Base-by-base conservation (phyloP, 2,329 filamentous ascomycete species). In the Hirsutella minnesotensis region DNA sequence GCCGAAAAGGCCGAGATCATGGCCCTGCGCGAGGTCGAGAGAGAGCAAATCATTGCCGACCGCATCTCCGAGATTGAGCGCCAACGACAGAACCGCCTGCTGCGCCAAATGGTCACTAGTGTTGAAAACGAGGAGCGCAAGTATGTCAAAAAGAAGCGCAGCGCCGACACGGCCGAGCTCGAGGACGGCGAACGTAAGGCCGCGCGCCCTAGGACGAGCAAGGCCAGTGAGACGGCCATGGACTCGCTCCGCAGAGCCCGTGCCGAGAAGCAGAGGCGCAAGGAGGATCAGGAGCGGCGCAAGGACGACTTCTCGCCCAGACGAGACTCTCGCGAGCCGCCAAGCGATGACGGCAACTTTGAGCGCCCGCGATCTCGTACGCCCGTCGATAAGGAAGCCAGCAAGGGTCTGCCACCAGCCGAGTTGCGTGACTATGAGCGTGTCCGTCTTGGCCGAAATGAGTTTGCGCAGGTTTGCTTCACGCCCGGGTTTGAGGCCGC, bases 381-480 rank as follows among this genome's bases (percentile, higher is more conserved):
- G 1, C 75, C 74, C 1, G 33, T 10, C 9, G 74, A 77, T 41
- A 82, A 80, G 49, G 79, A 86, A 46, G 73, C 73, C 12, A 77
- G 78, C 21, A 81, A 85, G 3, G 78, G 83, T 31, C 67, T 92
- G 22, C 77, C 78, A 13, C 81, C 80, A 21, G 79, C 85, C 2
- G 79, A 83, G 30, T 68, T 95, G 18, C 74, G 73, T n/a, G 87
- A 96, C 59, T 79, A 90, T 50, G 84, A 96, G 57, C 79, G 86
- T 40, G 78, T 90, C 42, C 79, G 87, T 44, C 76, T 98, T 45
- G 86, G 89, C 40, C 79, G 92, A 48, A 83, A 77, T 51, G 85
- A 88, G 56, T 95, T 98, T 60, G 83, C 84, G 7, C 80, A 90
- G 55, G 83, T 95, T 43, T 95, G 88, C 70, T 95, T 94, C 67